Conservation (phyloP, 352 stramenopile genomes). For the Peronospora belbahrii region DNA sequence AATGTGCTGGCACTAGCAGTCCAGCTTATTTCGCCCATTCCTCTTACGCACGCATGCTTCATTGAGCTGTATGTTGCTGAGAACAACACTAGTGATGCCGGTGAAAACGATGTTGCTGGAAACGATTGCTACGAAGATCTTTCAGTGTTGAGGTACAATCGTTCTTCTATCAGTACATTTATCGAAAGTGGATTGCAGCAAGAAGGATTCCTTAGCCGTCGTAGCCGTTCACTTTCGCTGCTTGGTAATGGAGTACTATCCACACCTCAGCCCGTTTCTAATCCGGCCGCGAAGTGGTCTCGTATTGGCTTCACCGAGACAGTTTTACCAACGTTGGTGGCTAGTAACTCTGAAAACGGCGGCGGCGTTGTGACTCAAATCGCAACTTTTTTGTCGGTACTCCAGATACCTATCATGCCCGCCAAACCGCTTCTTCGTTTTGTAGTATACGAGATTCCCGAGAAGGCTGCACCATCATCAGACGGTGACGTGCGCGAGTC, state of each 20-base stretch:
- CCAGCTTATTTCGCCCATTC: constrained; percentile 53
- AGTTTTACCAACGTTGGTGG: constrained; percentile 53
- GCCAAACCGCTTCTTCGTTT: constrained; percentile 65
- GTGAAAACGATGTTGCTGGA: constrained; percentile 41
- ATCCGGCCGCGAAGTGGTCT: constrained; percentile 40
- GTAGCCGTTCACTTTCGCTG: constrained; percentile 41
- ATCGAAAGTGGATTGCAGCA: constrained; percentile 64
- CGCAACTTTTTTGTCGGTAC: constrained; percentile 67
- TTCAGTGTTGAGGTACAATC: constrained; percentile 35
- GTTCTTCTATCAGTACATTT: constrained; percentile 63
- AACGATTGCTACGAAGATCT: constrained; percentile 53
- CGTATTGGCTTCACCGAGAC: constrained; percentile 75
- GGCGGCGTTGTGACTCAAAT: constrained; percentile 34
- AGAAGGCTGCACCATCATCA: constrained; percentile 25
- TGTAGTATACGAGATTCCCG: constrained; percentile 76
- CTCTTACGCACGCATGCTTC: constrained; percentile 64
- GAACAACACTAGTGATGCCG: constrained; percentile 25
- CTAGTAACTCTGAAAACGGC: constrained; percentile 20
- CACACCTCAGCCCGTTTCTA: constrained; percentile 25
- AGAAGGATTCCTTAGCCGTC: constrained; percentile 49
- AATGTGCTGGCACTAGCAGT: constrained; percentile 74
- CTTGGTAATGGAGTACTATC: constrained; percentile 17
- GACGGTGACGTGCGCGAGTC: constrained; percentile 18
- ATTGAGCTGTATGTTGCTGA: constrained; percentile 71
- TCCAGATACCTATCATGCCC: constrained; percentile 67